Base-by-base conservation (phyloP, 176 grass and related monocot genomes). In the Carex myosuroides region DNA sequence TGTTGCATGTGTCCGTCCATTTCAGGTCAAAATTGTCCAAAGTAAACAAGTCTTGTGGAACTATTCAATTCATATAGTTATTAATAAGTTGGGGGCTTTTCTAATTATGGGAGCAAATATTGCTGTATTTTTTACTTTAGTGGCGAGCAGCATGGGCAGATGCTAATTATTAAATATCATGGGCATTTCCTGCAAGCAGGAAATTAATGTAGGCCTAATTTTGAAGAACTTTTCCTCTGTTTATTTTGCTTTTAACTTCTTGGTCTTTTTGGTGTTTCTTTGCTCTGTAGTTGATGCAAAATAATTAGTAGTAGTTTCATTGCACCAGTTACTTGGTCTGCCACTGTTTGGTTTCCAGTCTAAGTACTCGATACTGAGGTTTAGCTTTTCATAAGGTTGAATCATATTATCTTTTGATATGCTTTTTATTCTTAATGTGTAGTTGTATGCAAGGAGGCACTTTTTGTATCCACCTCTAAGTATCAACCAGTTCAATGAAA, bases 401-500 rank as follows among this genome's bases (percentile, higher is more conserved):
- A 78, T 42, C 87, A 46, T 65, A 81, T 73, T 11, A 70, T 83
- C 84, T 58, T 41, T 85, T 37, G 65, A 56, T 66, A 54, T 78
- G 62, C 72, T 64, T 90, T 76, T 79, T 81, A 64, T 71, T 86
- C 58, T 85, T 39, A 70, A 60, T 77, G 21, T 85, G 74, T 83
- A 98, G 95, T 85, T 98, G 44, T 98, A 98, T 94, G 92, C 95
- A 79, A 91, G 95, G 79, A 93, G 91, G 63, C 92, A 98, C 70
- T 98, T 98, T 86, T 83, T 98, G 56, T 91, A 91, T 83, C 95
- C 95, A 87, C 95, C 95, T 56, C 81, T 98, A 58, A 94, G 92
- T 88, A 94, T 98, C 50, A 98, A 98, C 46, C 92, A 98, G 16
- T 98, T 94, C 61, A 98, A 98, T 81, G 91, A 91, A 26, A 90